Evolutionary conservation across 768 basidiomycete species (phyloP).

Genomic region (Chiua virens): DNA sequence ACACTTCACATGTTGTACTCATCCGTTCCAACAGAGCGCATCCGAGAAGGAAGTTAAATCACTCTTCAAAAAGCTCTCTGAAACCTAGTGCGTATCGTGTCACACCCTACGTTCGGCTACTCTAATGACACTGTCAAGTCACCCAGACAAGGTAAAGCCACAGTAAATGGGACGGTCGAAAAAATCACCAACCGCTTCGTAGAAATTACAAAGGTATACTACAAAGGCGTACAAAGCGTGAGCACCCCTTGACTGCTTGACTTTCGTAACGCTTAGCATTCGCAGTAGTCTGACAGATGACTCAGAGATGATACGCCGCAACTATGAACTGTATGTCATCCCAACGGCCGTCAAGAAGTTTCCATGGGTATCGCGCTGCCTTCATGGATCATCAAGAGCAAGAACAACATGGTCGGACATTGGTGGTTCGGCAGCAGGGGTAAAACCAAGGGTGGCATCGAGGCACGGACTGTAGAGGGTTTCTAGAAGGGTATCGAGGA

Average conservation of each 20-base stretch:
- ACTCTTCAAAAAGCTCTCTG: constrained; percentile 91
- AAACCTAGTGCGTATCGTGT: constrained; percentile 60
- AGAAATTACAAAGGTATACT: no score
- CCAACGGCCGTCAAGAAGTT: constrained; percentile 92
- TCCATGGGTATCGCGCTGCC: constrained; percentile 95
- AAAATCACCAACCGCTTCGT: constrained; percentile 86
- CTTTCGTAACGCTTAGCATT: not conserved
- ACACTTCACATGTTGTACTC: not conserved
- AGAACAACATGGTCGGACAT: constrained; percentile 88
- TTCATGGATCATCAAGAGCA: constrained; percentile 87
- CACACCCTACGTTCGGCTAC: not conserved
- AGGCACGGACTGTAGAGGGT: constrained; percentile 74
- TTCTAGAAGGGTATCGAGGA: constrained; percentile 91
- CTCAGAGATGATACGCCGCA: constrained; percentile 88
- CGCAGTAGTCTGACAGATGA: constrained; percentile 75
- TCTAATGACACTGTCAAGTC: constrained; percentile 47
- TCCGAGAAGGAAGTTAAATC: constrained; percentile 93
- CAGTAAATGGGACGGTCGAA: constrained; percentile 82
- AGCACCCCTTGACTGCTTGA: constrained; percentile 22
- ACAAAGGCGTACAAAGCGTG: constrained; percentile 98
- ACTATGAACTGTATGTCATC: constrained; percentile 87
- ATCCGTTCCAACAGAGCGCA: constrained; percentile 44
- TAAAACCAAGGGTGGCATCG: constrained; percentile 89
- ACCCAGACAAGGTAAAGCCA: constrained; percentile 95
- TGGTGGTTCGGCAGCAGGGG: constrained; percentile 97